Percentiles rank a stretch among this genome's conserved stretches.
phyloP scores from a whole-genome alignment of 345 rosid genomes.

The Bretschneidera sinensis region DNA sequence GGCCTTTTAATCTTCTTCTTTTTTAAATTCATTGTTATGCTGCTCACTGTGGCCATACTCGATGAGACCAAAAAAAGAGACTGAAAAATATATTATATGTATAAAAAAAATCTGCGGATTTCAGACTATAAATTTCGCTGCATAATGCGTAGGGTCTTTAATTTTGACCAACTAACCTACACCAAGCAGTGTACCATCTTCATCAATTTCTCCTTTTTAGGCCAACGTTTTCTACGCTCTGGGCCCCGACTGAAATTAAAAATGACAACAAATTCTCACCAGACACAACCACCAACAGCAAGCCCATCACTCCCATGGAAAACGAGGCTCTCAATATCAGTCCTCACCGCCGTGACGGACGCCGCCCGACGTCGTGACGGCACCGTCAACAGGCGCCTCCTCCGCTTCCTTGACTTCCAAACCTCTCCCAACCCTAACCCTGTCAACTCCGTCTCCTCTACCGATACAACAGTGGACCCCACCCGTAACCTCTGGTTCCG shows the following conservation, averaged over 20 bases:
- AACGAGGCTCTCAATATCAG: constrained; percentile 41
- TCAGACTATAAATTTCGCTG: too few species aligned
- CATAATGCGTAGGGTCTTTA: too few species aligned
- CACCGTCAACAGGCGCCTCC: constrained; percentile 58
- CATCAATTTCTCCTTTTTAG: too few species aligned
- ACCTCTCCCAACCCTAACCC: constrained; percentile 45
- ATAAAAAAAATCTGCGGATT: too few species aligned
- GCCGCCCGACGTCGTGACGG: constrained; percentile 45
- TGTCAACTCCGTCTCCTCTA: constrained; percentile 37
- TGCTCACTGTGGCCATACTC: too few species aligned
- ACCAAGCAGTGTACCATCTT: too few species aligned
- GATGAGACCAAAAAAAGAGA: too few species aligned
- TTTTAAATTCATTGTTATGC: too few species aligned
- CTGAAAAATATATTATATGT: too few species aligned
- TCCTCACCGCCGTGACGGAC: constrained; percentile 38
- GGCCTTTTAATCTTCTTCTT: too few species aligned
- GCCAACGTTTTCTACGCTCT: too few species aligned
- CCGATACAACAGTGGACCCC: constrained; percentile 54
- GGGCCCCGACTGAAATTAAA: not conserved
- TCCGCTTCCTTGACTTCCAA: constrained; percentile 43
- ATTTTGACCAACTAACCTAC: too few species aligned
- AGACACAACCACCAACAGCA: constrained; percentile 1
- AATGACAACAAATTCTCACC: constrained; percentile 21
- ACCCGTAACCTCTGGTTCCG: constrained; percentile 80
- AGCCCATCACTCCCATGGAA: constrained; percentile 49